Conservation (phyloP, 495 filamentous ascomycete species). For the Aspergillus asperescens region DNA sequence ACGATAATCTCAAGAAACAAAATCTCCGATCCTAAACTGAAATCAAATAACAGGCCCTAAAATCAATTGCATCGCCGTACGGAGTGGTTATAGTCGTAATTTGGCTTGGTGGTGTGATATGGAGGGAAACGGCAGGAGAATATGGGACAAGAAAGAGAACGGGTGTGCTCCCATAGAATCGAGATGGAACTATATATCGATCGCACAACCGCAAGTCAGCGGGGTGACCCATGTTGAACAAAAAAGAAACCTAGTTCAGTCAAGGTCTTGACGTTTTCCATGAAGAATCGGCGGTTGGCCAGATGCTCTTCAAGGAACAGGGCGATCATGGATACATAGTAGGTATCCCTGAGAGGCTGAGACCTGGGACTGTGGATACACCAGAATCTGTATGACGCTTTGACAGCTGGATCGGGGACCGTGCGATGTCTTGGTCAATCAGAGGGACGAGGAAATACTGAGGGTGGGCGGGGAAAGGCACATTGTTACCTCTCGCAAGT, state of each 20-base stretch:
- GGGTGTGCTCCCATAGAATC: neutral
- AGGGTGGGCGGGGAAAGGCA: neutral
- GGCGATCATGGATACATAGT: neutral
- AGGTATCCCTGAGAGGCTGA: too few relatives aligned
- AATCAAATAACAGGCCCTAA: too few relatives aligned
- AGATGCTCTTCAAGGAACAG: neutral
- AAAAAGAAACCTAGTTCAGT: neutral
- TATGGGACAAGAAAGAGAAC: neutral
- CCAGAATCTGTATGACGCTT: neutral
- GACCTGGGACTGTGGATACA: neutral
- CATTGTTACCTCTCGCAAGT: neutral
- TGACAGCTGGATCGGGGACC: neutral
- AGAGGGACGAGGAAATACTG: neutral
- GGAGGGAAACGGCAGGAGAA: neutral
- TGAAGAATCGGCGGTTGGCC: neutral
- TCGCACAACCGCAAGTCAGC: neutral
- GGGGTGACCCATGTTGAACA: neutral
- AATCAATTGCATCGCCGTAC: too few relatives aligned
- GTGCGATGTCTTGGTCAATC: neutral
- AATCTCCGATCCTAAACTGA: too few relatives aligned
- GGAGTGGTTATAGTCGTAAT: too few relatives aligned
- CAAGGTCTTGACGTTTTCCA: conserved; percentile 4
- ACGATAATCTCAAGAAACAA: too few relatives aligned
- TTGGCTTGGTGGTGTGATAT: too few relatives aligned
- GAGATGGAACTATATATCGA: neutral